Evolutionary conservation across 441 rosid species (phyloP).

Genomic region (Adansonia grandidieri): DNA sequence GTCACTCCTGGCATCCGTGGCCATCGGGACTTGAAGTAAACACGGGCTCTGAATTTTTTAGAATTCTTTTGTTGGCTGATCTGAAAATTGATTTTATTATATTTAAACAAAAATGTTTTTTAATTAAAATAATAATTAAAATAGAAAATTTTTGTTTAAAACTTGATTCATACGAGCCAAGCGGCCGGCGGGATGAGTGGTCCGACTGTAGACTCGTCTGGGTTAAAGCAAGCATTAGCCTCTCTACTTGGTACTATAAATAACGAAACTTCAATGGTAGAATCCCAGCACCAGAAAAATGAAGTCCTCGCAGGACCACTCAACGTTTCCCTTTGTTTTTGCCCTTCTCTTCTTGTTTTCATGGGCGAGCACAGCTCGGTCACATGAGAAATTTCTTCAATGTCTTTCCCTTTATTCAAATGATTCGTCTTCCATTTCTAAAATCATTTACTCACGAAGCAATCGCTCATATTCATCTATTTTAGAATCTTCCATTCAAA

Average conservation of each 20-base stretch:
- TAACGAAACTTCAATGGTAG: neutral
- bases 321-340: neutral
- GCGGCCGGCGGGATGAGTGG: too few relatives aligned
- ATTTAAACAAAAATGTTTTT: too few relatives aligned
- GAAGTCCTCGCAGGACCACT: neutral
- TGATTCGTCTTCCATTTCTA: constrained; percentile 33
- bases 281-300: neutral
- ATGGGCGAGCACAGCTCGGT: neutral
- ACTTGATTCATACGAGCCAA: too few relatives aligned
- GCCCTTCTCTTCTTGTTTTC: neutral
- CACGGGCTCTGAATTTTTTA: too few relatives aligned
- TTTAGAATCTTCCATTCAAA: constrained; percentile 40
- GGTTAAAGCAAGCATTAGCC: neutral
- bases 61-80: too few relatives aligned
- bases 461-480: constrained; percentile 40
- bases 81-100: too few relatives aligned
- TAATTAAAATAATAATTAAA: too few relatives aligned
- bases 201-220: neutral
- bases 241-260: neutral
- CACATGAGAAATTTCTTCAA: constrained; percentile 30
- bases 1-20: neutral
- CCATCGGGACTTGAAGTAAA: neutral
- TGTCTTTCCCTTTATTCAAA: constrained; percentile 36
- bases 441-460: constrained; percentile 33
- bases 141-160: too few relatives aligned